Base-by-base conservation (phyloP, 1,139 yeast species). In the Debaryomyces sp. region DNA sequence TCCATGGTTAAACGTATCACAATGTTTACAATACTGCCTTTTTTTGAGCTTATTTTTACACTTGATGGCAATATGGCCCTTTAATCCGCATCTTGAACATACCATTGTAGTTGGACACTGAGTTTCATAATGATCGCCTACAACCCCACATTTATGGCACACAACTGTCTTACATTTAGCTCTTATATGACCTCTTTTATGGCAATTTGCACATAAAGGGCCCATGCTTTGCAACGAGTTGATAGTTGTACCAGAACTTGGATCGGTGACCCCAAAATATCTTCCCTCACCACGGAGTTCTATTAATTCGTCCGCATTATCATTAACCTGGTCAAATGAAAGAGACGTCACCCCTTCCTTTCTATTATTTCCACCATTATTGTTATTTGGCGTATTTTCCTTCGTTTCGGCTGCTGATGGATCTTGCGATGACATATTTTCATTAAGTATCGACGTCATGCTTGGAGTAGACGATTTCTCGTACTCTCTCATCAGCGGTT, bases 71-170 rank as follows among this genome's bases (percentile, higher is more conserved):
- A 84, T 78, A 64, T 91, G 97, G 1, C 97, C 97, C 56, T 82
- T 78, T 51, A 82, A 81, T 7, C 96, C 96, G 73, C 97, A 91
- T 61, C 85, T 84, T n/a, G 87, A 75, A 66, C 97, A 91, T 39
- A 87, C 80, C 68, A 87, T 82, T 0, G 95, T 84, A 53, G 87
- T 85, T 0, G 96, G 96, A 67, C 97, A 91, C 54, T 89, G 92
- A 3, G 87, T 80, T 46, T 92, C 89, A 63, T 87, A 86, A 66
- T 91, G 97, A 60, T 89, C 96, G 47, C 87, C 95, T 37, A 85
- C 81, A 44, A 81, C 81, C 38, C 97, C 97, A 73, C 97, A 91
- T 43, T 88, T 86, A 53, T 87, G 88, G 62, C 97, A 91, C 23
- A 90, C 86, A n/a, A 89, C 92, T 5, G 89, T 87, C 50, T 85